Conservation (phyloP, 148 eudicot genomes). For the Euryodendron excelsum region DNA sequence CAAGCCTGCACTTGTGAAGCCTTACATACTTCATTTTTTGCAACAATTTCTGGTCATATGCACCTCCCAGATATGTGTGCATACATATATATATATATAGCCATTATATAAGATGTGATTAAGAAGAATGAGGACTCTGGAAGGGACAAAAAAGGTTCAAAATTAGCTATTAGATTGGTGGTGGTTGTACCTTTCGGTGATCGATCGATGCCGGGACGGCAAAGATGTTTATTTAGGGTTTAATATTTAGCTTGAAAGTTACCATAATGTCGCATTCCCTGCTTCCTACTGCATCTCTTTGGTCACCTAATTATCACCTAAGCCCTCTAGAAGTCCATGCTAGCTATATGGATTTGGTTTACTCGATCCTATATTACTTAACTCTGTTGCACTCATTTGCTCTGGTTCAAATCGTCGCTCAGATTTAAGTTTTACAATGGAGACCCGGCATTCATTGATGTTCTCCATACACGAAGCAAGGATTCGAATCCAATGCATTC, state of each 20-base stretch:
- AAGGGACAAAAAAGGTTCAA: background rate
- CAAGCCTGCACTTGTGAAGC: conserved; percentile 11
- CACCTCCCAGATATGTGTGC: too few species aligned
- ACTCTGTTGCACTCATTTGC: too few species aligned
- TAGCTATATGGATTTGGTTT: too few species aligned
- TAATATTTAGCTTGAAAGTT: background rate
- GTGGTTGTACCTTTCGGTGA: conserved; percentile 18
- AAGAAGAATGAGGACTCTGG: background rate
- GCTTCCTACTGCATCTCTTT: background rate
- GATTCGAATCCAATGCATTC: too few species aligned
- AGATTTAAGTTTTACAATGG: too few species aligned
- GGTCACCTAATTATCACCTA: background rate
- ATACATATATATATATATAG: background rate
- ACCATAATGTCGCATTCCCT: background rate
- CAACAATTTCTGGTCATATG: background rate
- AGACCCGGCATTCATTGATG: too few species aligned
- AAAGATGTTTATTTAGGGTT: conserved; percentile 4
- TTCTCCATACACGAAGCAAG: too few species aligned
- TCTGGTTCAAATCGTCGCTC: too few species aligned
- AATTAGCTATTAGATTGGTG: background rate
- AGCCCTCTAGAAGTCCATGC: too few species aligned
- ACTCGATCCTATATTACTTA: too few species aligned
- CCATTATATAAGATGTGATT: background rate
- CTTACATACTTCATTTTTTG: conserved; percentile 11
- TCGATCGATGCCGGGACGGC: background rate